These are phyloP conservation scores for Plantago elongata DNA, from an alignment of 257 asterid species.

Conservation along the genomic window DNA sequence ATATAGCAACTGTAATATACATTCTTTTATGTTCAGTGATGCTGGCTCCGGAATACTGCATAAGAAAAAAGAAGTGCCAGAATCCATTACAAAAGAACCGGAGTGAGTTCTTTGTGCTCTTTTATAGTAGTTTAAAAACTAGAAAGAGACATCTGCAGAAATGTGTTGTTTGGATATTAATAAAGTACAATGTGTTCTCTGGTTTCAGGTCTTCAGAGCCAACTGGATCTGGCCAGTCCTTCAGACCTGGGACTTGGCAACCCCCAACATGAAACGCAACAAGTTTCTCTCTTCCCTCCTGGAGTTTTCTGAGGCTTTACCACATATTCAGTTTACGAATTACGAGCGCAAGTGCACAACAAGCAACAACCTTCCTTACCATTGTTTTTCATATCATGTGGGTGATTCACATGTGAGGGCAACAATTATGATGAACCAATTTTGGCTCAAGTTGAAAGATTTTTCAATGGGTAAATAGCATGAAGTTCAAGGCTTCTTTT, in stretches of 20 bases:
- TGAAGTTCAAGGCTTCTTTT: no score
- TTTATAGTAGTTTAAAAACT: no score
- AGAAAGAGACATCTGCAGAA: no score
- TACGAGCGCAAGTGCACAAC: no score
- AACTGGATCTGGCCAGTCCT: slow-evolving; percentile 76
- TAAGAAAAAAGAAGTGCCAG: slow-evolving; percentile 27
- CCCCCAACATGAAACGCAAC: slow-evolving; percentile 55
- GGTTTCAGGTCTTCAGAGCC: slow-evolving; percentile 78
- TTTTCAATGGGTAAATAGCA: no score
- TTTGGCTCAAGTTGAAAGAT: no score
- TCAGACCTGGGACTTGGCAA: slow-evolving; percentile 94
- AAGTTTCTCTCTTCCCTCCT: neutral
- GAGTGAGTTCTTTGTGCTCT: slow-evolving; percentile 32
- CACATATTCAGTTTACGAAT: neutral
- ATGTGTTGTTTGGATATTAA: neutral
- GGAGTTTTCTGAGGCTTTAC: neutral
- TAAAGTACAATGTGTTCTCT: neutral
- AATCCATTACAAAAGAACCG: slow-evolving; percentile 23
- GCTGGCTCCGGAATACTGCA: slow-evolving; percentile 24
- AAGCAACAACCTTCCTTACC: no score
- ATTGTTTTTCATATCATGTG: no score
- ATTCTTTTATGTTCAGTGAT: slow-evolving; percentile 23
- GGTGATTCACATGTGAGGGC: no score
- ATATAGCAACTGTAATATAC: slow-evolving; percentile 5
- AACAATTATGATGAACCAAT: no score